Conservation (phyloP, 805 yeast genomes). For the Zygotorulaspora sp. region DNA sequence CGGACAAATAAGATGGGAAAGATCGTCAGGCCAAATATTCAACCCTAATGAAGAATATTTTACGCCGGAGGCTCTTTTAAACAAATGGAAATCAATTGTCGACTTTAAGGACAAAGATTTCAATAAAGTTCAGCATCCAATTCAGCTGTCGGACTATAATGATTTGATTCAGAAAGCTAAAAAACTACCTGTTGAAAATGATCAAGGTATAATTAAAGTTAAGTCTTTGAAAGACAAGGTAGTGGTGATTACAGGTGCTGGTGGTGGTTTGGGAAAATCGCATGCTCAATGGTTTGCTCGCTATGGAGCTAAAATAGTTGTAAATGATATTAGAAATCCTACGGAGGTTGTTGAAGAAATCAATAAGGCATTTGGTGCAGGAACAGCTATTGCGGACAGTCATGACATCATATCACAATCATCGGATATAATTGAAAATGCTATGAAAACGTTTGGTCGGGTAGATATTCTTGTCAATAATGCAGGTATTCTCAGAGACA, state of each 20-base stretch:
- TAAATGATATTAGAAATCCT: slow-evolving; percentile 83
- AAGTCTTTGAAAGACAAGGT: slow-evolving; percentile 71
- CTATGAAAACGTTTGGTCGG: slow-evolving; percentile 69
- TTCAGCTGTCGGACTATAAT: slow-evolving; percentile 65
- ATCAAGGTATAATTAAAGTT: slow-evolving; percentile 53
- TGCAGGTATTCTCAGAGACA: slow-evolving; percentile 92
- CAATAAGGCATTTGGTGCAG: slow-evolving; percentile 54
- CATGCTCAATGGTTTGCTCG: slow-evolving; percentile 82
- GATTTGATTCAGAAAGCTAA: slow-evolving; percentile 50
- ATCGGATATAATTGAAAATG: slow-evolving; percentile 69
- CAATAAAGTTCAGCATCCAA: slow-evolving; percentile 61
- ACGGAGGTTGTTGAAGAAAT: slow-evolving; percentile 70
- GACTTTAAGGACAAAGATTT: slow-evolving; percentile 57
- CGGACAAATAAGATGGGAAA: slow-evolving; percentile 92
- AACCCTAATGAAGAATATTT: slow-evolving; percentile 63
- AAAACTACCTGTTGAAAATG: slow-evolving; percentile 46
- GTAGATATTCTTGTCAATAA: slow-evolving; percentile 85
- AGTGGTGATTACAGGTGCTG: slow-evolving; percentile 91
- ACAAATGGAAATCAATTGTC: slow-evolving; percentile 56
- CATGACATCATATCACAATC: slow-evolving; percentile 79
- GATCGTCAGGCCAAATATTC: slow-evolving; percentile 81
- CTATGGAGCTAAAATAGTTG: slow-evolving; percentile 93
- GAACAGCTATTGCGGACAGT: slow-evolving; percentile 75
- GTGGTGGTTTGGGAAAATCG: slow-evolving; percentile 88
- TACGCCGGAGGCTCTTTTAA: slow-evolving; percentile 80